These are phyloP conservation scores for Adiantum capillusveneris DNA, from an alignment of 75 land plant species.

Conservation along the genomic window DNA sequence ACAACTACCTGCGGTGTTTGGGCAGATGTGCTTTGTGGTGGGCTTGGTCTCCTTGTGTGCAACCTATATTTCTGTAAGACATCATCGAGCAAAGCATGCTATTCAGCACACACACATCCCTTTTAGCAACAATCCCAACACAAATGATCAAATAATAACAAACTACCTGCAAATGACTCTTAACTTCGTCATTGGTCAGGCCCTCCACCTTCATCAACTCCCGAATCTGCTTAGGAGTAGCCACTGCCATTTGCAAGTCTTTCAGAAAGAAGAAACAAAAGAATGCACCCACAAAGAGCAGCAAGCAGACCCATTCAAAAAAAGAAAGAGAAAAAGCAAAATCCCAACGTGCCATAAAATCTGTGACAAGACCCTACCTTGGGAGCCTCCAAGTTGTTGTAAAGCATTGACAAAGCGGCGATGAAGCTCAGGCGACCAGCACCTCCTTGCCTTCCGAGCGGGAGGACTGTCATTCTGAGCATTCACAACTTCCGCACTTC, in stretches of 20 bases:
- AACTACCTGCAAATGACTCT: constrained; percentile 83
- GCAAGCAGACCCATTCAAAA: background rate
- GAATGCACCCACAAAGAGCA: too few species aligned
- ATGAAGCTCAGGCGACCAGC: constrained; percentile 98
- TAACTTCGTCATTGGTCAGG: constrained; percentile 89
- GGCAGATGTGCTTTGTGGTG: constrained; percentile 40
- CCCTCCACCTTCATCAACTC: constrained; percentile 95
- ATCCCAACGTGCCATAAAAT: background rate
- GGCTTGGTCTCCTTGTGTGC: constrained; percentile 84
- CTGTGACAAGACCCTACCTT: constrained; percentile 48
- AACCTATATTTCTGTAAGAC: constrained; percentile 81
- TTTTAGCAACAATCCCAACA: background rate
- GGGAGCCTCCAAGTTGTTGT: constrained; percentile 94
- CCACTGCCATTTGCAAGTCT: constrained; percentile 38
- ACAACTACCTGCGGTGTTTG: constrained; percentile 79
- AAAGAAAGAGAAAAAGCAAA: background rate
- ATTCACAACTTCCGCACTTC: background rate
- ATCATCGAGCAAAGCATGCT: background rate
- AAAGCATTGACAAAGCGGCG: constrained; percentile 85
- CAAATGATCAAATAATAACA: too few species aligned
- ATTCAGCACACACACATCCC: background rate
- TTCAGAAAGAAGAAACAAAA: background rate
- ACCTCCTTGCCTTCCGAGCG: constrained; percentile 78
- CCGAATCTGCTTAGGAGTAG: constrained; percentile 83
- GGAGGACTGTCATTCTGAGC: constrained; percentile 4